Conservation (phyloP, 1,284 basidiomycete genomes). For the Boletus subluridellus region DNA sequence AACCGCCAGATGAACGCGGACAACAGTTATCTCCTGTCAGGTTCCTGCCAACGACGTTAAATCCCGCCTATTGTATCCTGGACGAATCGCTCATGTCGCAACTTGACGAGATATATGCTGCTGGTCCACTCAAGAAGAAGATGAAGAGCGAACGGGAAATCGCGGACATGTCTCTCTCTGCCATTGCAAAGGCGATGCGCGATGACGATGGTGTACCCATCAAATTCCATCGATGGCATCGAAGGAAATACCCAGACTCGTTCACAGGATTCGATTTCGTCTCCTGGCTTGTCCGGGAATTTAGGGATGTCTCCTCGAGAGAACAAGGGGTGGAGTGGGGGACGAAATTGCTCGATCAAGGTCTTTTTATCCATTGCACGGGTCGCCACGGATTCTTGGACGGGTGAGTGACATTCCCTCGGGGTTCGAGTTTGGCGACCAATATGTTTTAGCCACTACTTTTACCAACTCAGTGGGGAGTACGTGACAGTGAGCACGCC, state of each 20-base stretch:
- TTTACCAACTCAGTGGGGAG: conserved; percentile 78
- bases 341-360: conserved; percentile 67
- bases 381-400: conserved; percentile 79
- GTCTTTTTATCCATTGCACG: conserved; percentile 79
- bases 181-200: conserved; percentile 74
- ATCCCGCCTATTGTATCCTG: conserved; percentile 72
- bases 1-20: conserved; percentile 56
- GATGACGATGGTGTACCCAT: conserved; percentile 75
- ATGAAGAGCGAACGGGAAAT: conserved; percentile 73
- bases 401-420: conserved; percentile 52
- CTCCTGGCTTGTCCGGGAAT: conserved; percentile 83
- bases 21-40: conserved; percentile 56
- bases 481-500: conserved; percentile 68
- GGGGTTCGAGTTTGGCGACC: conserved; percentile 1
- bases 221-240: conserved; percentile 76
- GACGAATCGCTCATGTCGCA: conserved; percentile 76
- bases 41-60: conserved; percentile 77
- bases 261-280: conserved; percentile 87
- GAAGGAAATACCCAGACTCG: conserved; percentile 63
- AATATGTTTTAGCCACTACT: conserved; percentile 64
- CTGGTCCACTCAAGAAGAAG: conserved; percentile 72
- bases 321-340: conserved; percentile 82
- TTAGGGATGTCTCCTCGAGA: conserved; percentile 76
- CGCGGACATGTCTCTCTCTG: conserved; percentile 53
- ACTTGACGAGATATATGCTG: conserved; percentile 73